These are phyloP conservation scores for Leccinum insolens DNA, from an alignment of 1,284 basidiomycete genomes.

Conservation along the genomic window DNA sequence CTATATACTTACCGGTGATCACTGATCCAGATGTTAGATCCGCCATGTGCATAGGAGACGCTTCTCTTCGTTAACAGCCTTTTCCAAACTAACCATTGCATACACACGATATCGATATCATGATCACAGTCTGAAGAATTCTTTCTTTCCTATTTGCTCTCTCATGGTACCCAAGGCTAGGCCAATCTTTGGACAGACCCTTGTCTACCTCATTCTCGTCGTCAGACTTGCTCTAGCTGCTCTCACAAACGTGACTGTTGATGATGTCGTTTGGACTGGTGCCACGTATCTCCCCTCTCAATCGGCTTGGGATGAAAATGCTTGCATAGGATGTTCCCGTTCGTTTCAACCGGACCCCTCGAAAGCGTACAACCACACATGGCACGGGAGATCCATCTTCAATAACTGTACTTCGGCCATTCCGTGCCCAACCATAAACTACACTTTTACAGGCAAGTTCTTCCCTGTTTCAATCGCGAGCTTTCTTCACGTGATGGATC, in stretches of 20 bases:
- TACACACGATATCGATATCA: not conserved
- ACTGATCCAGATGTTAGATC: not conserved
- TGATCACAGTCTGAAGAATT: not conserved
- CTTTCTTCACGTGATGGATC: not conserved
- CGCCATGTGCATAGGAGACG: not conserved
- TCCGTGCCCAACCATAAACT: slow-evolving; percentile 5
- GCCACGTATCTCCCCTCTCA: not conserved
- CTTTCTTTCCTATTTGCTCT: not conserved
- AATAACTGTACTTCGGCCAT: not conserved
- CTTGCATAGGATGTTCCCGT: not conserved
- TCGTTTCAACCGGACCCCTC: not conserved
- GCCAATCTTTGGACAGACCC: not conserved
- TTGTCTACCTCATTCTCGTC: not conserved
- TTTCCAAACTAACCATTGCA: not conserved
- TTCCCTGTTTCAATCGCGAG: not conserved
- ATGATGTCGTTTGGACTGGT: not conserved
- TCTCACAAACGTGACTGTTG: not conserved
- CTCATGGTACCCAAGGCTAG: not conserved
- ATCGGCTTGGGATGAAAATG: not conserved
- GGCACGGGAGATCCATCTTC: not conserved
- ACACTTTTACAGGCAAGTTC: slow-evolving; percentile 17
- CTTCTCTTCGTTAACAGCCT: not conserved
- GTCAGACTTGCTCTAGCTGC: not conserved
- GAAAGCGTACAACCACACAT: not conserved
- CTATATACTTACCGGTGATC: not conserved